Evolutionary conservation across 208 protist genomes (phyloP).

Genomic region (Acanthamoeba sp.): DNA sequence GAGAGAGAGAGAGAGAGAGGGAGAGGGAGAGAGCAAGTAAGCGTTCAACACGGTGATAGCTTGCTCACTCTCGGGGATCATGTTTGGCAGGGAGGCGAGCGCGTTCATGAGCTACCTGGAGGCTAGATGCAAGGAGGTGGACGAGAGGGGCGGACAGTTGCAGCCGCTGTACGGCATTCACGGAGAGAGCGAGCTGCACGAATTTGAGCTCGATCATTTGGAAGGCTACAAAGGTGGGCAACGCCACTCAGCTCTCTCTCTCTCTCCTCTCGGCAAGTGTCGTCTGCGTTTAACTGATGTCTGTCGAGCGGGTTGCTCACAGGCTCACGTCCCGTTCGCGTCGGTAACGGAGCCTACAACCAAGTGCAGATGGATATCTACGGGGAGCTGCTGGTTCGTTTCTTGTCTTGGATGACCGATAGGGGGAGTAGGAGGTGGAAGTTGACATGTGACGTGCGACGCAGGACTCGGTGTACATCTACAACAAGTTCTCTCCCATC

Average conservation of each 20-base stretch:
- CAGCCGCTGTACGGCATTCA: constrained; percentile 79
- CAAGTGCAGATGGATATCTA: constrained; percentile 88
- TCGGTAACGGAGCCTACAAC: constrained; percentile 86
- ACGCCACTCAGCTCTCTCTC: neutral
- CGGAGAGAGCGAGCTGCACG: constrained; percentile 78
- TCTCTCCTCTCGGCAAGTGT: too few relatives aligned
- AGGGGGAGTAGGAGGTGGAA: too few relatives aligned
- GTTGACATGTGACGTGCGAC: neutral
- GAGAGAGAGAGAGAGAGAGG: too few relatives aligned
- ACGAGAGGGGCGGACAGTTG: neutral
- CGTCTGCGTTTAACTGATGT: neutral
- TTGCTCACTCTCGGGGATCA: neutral
- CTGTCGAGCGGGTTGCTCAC: neutral
- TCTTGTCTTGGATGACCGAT: too few relatives aligned
- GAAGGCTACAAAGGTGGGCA: constrained; percentile 79
- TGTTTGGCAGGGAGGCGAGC: constrained; percentile 75
- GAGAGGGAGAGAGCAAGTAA: too few relatives aligned
- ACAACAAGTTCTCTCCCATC: constrained; percentile 79
- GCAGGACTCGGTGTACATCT: constrained; percentile 63
- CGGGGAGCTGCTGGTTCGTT: constrained; percentile 84
- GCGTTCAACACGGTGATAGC: too few relatives aligned
- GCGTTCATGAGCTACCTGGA: constrained; percentile 84
- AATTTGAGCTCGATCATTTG: constrained; percentile 79
- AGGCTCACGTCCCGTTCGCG: constrained; percentile 80
- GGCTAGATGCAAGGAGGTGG: constrained; percentile 76